Evolutionary conservation across 2,329 filamentous ascomycete genomes (phyloP), one percentile per base, ranked within the genome.

Genomic region (Fusarium poae): DNA sequence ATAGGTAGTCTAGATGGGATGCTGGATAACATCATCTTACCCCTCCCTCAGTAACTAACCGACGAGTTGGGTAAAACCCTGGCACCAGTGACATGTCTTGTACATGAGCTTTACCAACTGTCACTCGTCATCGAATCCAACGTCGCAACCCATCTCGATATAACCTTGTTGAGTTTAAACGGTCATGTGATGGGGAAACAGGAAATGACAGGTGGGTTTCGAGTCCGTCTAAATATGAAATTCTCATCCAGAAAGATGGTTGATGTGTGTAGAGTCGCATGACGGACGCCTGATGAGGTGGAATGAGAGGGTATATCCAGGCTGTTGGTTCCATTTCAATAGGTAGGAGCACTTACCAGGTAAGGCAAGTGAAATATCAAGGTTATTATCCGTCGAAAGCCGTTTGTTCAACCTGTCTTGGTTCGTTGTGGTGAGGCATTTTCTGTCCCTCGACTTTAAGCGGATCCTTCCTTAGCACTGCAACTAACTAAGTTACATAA

Each of bases 341-440:
- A 32, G 48, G 51, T 49, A 32, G 48, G 51, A 21, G 57, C 45
- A 43, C 63, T 67, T 53, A 46, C 66, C 62, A 57, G 21, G 32
- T 51, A 49, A 42, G 59, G 66, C 62, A 70, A 58, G 57, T 53
- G 11, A 50, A 42, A 27, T 23, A 35, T 20, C 29, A 56, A 54
- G 35, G 53, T 30, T 55, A 58, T 48, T 49, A 67, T 51, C 61
- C 66, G 66, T 43, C 34, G 44, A 53, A 49, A 67, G 57, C 66
- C 62, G 66, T 56, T 65, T 52, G 48, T 53, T 25, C 40, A 45
- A 43, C 39, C 25, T 34, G 37, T 25, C 16, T 40, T 54, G 25
- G 34, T 29, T 50, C 62, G 43, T 70, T 43, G 49, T 70, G 58
- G 57, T 70, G 67, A 70, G 67, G 67, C 67, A 70, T 70, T 70